Conservation (phyloP, 2,329 filamentous ascomycete genomes). For the Colletotrichum sp. region DNA sequence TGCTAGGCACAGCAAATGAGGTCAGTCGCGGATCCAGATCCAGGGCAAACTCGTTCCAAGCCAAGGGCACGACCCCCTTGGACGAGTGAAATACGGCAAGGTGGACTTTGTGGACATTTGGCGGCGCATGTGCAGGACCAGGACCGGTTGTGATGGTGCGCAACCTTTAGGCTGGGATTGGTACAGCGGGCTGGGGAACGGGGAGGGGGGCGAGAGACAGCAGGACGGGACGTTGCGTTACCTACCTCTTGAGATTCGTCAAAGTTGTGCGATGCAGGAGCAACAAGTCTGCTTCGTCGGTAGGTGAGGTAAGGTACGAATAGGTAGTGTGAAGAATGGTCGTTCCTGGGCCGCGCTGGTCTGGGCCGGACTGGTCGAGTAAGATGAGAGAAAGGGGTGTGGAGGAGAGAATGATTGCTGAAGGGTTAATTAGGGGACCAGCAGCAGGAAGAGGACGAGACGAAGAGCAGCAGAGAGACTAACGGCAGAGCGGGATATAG, state of each 20-base stretch:
- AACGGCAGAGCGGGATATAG: neutral
- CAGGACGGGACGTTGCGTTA: neutral
- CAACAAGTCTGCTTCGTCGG: neutral
- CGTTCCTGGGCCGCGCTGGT: neutral
- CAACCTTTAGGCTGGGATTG: neutral
- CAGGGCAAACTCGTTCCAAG: neutral
- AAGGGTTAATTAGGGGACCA: neutral
- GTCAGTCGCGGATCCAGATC: conserved; percentile 16
- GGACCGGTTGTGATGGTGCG: conserved; percentile 1
- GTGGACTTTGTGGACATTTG: neutral
- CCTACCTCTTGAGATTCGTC: neutral
- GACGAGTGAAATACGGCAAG: neutral
- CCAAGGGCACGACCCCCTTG: neutral
- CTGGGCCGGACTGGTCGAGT: neutral
- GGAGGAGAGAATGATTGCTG: neutral
- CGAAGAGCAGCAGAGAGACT: neutral
- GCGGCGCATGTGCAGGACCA: neutral
- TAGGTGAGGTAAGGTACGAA: too few relatives aligned
- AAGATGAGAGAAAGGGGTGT: conserved; percentile 4
- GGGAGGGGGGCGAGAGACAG: neutral
- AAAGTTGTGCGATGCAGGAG: neutral
- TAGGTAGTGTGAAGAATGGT: neutral
- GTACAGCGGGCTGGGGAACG: neutral
- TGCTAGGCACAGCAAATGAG: conserved; percentile 19
- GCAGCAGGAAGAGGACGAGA: neutral